phyloP scores from a whole-genome alignment of 1,139 yeast genomes.

The Pichia sp. region DNA sequence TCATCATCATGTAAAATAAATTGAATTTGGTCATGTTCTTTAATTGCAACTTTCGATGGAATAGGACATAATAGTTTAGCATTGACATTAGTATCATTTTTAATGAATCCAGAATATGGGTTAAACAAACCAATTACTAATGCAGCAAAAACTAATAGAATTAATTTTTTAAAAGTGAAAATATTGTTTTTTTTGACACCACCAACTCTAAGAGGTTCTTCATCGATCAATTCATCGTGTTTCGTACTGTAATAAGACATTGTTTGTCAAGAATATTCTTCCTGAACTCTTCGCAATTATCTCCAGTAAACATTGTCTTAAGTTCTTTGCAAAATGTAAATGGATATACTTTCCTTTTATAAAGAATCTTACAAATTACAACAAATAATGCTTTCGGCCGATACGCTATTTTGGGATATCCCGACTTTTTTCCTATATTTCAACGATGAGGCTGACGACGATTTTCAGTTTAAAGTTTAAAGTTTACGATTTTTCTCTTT shows the following conservation, averaged over 20 bases:
- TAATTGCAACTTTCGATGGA: slow-evolving; percentile 19
- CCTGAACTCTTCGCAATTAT: too few species aligned
- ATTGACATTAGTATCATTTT: neutral
- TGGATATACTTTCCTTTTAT: too few species aligned
- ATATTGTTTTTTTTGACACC: neutral
- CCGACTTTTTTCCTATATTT: too few species aligned
- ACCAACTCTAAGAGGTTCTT: neutral
- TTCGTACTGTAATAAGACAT: neutral
- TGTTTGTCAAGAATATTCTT: too few species aligned
- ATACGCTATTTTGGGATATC: too few species aligned
- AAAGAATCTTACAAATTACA: neutral
- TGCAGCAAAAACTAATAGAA: slow-evolving; percentile 5
- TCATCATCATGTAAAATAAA: slow-evolving; percentile 33
- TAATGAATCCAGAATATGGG: neutral
- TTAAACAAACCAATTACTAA: slow-evolving; percentile 1
- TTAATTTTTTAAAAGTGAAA: slow-evolving; percentile 5
- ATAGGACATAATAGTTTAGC: slow-evolving; percentile 22
- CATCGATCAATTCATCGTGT: slow-evolving; percentile 2
- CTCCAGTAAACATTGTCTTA: too few species aligned
- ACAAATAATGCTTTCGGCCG: neutral
- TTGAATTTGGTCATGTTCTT: slow-evolving; percentile 18
- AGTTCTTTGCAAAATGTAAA: too few species aligned
- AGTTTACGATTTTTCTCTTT: too few species aligned
- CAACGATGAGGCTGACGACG: too few species aligned
- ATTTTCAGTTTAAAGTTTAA: too few species aligned